Evolutionary conservation across 768 basidiomycete species (phyloP), one percentile per base, ranked within the genome.

Genomic region (Galerina marginata): DNA sequence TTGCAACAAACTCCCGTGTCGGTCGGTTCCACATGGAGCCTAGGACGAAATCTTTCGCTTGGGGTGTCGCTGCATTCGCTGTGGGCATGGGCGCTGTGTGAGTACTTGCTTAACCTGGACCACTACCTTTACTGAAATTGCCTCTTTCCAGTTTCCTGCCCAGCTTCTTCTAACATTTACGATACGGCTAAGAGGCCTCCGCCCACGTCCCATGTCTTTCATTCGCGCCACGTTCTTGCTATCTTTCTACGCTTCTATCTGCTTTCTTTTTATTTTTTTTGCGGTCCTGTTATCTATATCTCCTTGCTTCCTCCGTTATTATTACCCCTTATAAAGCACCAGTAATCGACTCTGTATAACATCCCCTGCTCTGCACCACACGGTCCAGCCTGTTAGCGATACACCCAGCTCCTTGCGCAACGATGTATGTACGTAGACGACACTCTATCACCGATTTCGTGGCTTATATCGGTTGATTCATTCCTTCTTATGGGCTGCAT

Each of bases 21-120:
- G 74, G 81, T 33, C 72, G 84, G 60, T 83, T 84, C 72, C 70
- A 79, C 48, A 70, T 88, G 63, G 83, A 88, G 64, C 87, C 93
- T 10, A 83, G 86, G 68, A 83, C 85, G 66, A 91, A 90, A 74
- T 87, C 88, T 38, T 79, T 89, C 55, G 91, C 89, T 2, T 95
- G 93, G 93, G 93, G 93, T 39, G 79, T 90, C 16, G 81, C 91
- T 39, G 90, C 90, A 16, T 96, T 96, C 74, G 92, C 91, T 39
- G 79, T 93, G 51, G 93, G 93, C 29, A 77, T 91, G 72, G 85
- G 91, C 51, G 93, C 92, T 62, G 83, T 90, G 92, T 94, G 68
- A 77, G 90, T 86, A 20, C 3, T 36, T 58, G n/a, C 47, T 60
- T 14, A 37, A 26, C 45, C 25, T 56, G 11, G 26, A 26, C 2